Percentiles rank a stretch among this genome's conserved stretches.
phyloP scores from a whole-genome alignment of 148 eudicot species.

The Limonium bicolor region DNA sequence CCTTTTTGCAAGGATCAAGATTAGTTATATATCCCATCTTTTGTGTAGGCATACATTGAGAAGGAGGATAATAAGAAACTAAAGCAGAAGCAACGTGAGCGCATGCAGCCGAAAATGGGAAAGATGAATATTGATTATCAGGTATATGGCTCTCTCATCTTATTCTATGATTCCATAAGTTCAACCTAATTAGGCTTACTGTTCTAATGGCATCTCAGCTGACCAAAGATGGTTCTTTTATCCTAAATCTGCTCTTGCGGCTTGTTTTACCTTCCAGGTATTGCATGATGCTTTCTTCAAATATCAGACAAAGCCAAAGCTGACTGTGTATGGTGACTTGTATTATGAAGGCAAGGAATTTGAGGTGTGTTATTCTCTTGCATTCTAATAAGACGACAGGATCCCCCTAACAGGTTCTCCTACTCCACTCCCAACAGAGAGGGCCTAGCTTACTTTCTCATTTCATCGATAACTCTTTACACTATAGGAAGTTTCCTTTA shows the following conservation, averaged over 20 bases:
- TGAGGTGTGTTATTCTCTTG: constrained; percentile 30
- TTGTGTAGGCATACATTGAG: constrained; percentile 64
- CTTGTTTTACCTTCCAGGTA: constrained; percentile 31
- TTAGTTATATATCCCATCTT: too few species aligned
- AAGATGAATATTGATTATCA: constrained; percentile 98
- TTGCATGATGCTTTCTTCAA: constrained; percentile 94
- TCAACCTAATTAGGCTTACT: too few species aligned
- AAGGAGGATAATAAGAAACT: constrained; percentile 88
- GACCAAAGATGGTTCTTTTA: too few species aligned
- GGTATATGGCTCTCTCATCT: constrained; percentile 19
- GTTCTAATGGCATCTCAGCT: neutral
- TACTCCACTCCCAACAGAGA: too few species aligned
- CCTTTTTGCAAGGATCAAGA: too few species aligned
- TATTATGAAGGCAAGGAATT: constrained; percentile 94
- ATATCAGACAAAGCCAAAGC: constrained; percentile 88
- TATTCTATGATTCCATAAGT: neutral
- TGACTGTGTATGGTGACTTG: constrained; percentile 70
- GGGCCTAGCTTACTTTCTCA: too few species aligned
- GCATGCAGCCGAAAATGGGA: constrained; percentile 99
- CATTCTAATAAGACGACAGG: neutral
- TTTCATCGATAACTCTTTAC: too few species aligned
- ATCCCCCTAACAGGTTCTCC: neutral
- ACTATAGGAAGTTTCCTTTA: too few species aligned
- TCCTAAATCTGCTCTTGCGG: neutral
- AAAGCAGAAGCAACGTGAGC: constrained; percentile 94